Conservation (phyloP, 2,329 filamentous ascomycete genomes). For the Metarhizium rileyi region DNA sequence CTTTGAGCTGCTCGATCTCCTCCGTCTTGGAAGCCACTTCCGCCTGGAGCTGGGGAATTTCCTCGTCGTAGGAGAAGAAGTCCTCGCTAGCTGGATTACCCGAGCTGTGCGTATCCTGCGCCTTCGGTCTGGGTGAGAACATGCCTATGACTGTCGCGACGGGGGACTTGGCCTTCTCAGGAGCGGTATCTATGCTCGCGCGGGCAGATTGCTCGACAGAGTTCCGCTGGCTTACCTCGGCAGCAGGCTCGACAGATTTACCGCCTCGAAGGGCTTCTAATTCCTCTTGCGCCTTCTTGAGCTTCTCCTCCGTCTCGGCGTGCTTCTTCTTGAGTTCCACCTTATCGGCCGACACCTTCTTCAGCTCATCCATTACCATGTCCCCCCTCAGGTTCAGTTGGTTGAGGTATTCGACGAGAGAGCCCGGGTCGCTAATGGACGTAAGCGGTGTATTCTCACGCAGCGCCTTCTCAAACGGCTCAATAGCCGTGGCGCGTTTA, state of each 20-base stretch:
- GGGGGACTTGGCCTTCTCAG: conserved; percentile 32
- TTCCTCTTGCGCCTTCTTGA: conserved; percentile 54
- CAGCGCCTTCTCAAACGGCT: conserved; percentile 84
- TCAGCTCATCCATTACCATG: conserved; percentile 91
- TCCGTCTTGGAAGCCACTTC: conserved; percentile 61
- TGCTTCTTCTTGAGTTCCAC: conserved; percentile 70
- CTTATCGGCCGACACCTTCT: conserved; percentile 72
- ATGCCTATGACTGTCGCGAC: conserved; percentile 37
- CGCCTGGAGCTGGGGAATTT: conserved; percentile 70
- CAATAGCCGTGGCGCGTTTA: conserved; percentile 74
- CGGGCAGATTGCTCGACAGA: conserved; percentile 8
- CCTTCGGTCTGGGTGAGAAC: conserved; percentile 38
- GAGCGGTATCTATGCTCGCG: conserved; percentile 5
- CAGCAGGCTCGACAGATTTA: conserved; percentile 16
- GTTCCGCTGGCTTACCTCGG: conserved; percentile 26
- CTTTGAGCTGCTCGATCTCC: conserved; percentile 61
- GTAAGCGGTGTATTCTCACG: conserved; percentile 88
- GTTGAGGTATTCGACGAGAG: conserved; percentile 81
- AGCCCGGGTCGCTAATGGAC: conserved; percentile 75
- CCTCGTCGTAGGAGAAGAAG: conserved; percentile 87
- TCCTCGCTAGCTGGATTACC: conserved; percentile 44
- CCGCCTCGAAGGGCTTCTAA: conserved; percentile 38
- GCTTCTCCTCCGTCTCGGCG: conserved; percentile 56
- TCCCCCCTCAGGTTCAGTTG: conserved; percentile 78
- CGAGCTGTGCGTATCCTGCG: conserved; percentile 21